A percentile compares a stretch with the other conserved stretches of the same genome.
Evolutionary conservation across 176 grass and related monocot species (phyloP).

Genomic region (Cocos nucifera): DNA sequence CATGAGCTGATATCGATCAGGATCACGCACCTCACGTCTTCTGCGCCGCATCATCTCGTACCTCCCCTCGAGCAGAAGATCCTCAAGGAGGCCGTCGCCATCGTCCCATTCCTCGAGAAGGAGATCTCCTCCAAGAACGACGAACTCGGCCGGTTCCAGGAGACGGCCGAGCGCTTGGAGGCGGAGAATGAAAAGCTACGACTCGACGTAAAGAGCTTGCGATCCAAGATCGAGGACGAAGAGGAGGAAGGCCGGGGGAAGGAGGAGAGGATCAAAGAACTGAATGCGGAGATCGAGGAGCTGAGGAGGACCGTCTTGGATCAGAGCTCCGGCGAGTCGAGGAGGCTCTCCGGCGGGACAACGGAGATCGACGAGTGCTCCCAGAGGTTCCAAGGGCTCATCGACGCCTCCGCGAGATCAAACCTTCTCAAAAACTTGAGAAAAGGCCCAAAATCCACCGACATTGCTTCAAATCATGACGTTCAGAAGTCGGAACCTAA

Average conservation of each 20-base stretch:
- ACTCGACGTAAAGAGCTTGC: slow-evolving; percentile 47
- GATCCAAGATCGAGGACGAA: slow-evolving; percentile 25
- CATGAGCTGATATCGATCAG: too few relatives aligned
- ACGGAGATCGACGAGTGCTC: slow-evolving; percentile 64
- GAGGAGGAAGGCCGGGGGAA: slow-evolving; percentile 9
- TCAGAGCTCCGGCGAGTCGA: too few relatives aligned
- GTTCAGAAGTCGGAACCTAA: background rate
- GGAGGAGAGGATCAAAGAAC: slow-evolving; percentile 48
- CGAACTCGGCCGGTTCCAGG: slow-evolving; percentile 43
- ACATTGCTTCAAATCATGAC: slow-evolving; percentile 6
- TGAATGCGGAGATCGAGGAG: slow-evolving; percentile 61
- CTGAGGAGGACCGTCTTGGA: slow-evolving; percentile 23
- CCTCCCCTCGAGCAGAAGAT: slow-evolving; percentile 97
- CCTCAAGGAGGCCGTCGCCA: slow-evolving; percentile 70
- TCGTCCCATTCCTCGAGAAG: slow-evolving; percentile 79
- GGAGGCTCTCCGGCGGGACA: background rate
- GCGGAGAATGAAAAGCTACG: slow-evolving; percentile 60
- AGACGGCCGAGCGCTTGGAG: slow-evolving; percentile 39
- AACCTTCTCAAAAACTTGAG: slow-evolving; percentile 4
- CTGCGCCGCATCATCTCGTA: too few relatives aligned
- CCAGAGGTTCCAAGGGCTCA: slow-evolving; percentile 22
- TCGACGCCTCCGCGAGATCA: slow-evolving; percentile 13
- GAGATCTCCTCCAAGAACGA: slow-evolving; percentile 53
- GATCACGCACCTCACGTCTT: too few relatives aligned
- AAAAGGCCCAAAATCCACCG: slow-evolving; percentile 15